Evolutionary conservation across 2,329 filamentous ascomycete species (phyloP), one percentile per base, ranked within the genome.

Genomic region (Dothistroma pini): DNA sequence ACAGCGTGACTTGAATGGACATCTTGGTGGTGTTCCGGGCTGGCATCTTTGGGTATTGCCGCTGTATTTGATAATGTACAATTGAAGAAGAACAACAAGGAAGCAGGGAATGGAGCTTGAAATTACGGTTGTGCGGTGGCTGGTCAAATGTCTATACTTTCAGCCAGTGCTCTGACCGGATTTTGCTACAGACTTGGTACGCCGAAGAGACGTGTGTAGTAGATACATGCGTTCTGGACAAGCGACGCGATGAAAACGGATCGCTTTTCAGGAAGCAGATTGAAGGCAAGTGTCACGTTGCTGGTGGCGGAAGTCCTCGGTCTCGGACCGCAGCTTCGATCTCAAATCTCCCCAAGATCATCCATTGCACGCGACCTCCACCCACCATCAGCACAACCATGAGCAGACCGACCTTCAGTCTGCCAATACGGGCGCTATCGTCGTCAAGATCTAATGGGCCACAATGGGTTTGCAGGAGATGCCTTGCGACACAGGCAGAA

Each of bases 381-480:
- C 54, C 1, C 4, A n/a, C 22, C 65, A 58, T 57, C 51, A 52
- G 56, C 25, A 54, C 22, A 62, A 65, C 19, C 32, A 72, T 72
- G 71, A 68, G 63, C 53, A 65, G 65, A 60, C 64, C 67, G 51
- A 60, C 64, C 9, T 49, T 72, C 50, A 54, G 60, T 14, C 49
- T 71, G 34, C 67, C 71, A 22, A 59, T 73, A 54, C 63, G 71
- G 56, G 63, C 61, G 29, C 54, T 68, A 22, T 66, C 65, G 32
- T 49, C 62, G 12, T 29, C 60, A 16, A 59, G 59, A 35, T 48
- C 60, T 14, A 54, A 60, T 41, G 52, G 60, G 19, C 51, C 61
- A n/a, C 70, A 66, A 68, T 72, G 70, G 68, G 64, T 66, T 38
- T 74, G 71, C 58, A 66, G 68, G 35, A 63, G 71, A 63, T 74